Evolutionary conservation across 495 filamentous ascomycete species (phyloP), one percentile per base, ranked within the genome.

Genomic region (Hypoxylon trugodes): DNA sequence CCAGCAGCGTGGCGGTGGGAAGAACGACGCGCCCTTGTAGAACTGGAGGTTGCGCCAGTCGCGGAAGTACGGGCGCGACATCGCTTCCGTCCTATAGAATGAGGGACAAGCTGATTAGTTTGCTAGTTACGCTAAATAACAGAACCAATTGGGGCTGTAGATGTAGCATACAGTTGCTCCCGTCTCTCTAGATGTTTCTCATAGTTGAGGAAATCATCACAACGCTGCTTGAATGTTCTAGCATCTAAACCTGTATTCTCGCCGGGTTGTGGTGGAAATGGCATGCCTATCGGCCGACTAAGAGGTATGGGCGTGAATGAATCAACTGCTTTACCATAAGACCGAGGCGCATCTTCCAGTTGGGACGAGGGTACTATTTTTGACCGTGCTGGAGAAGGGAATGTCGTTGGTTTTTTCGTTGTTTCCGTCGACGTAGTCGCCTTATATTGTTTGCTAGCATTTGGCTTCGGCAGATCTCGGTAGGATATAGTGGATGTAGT

Each of bases 21-120:
- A 69, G 77, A 97, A 98, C 26, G 89, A 89, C 74, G 98, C 98
- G 68, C 95, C 95, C 60, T 91, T 83, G 76, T 90, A 83, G 69
- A 89, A 84, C 3, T 86, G 82, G 78, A 97, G 82, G 74, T 91
- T 91, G 48, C 82, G 82, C 89, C 91, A 96, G 84, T 98, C 93
- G 67, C 90, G 87, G 82, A 96, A 98, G 73, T 98, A 98, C 19
- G 92, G 91, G 57, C 89, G 90, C 9, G 85, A 75, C 62, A 94
- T 84, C 75, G 86, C 79, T 24, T 75, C 72, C 52, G 79, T 83
- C 36, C 82, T 85, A 63, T 48, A 12, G 33, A 26, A 35, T 19
- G 57, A 37, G 19, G 25, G 26, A 4, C 42, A 15, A 62, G 59
- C 50, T 53, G 7, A 25, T 22, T 8, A 9, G 21, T 19, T 60